Evolutionary conservation across 306 rosid species (phyloP).

Genomic region (Cicer bijugum): DNA sequence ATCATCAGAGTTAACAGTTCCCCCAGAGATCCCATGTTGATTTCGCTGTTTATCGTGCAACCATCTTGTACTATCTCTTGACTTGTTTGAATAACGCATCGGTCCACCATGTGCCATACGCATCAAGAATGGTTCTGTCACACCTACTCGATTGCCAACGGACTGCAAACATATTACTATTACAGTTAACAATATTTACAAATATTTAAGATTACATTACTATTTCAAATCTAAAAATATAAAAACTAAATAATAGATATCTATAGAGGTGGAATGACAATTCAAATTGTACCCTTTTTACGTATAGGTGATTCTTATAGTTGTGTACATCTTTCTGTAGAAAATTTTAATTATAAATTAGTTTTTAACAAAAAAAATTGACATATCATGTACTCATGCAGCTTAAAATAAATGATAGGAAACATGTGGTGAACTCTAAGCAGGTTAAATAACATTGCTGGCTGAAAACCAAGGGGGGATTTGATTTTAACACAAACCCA

Average conservation of each 20-base stretch:
- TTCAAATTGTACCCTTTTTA: constrained; percentile 12
- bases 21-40: constrained; percentile 49
- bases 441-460: constrained; percentile 7
- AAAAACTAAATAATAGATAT: constrained; percentile 13
- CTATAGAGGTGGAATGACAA: constrained; percentile 21
- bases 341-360: constrained; percentile 13
- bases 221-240: constrained; percentile 18
- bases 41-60: constrained; percentile 52
- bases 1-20: constrained; percentile 61
- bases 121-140: constrained; percentile 90
- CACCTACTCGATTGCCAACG: constrained; percentile 94
- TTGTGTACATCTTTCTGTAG: not conserved
- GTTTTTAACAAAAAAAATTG: constrained; percentile 8
- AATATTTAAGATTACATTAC: constrained; percentile 40
- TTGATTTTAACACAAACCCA: constrained; percentile 32
- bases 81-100: constrained; percentile 56
- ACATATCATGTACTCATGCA: constrained; percentile 29
- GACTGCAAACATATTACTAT: constrained; percentile 62
- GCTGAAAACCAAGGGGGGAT: constrained; percentile 3
- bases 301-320: not conserved
- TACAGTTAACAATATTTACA: constrained; percentile 31
- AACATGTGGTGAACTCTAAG: constrained; percentile 39
- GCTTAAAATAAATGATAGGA: constrained; percentile 22
- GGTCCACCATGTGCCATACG: constrained; percentile 98
- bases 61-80: constrained; percentile 55